Base-by-base conservation (phyloP, 495 filamentous ascomycete species). In the Hyaloscypha finlandica region DNA sequence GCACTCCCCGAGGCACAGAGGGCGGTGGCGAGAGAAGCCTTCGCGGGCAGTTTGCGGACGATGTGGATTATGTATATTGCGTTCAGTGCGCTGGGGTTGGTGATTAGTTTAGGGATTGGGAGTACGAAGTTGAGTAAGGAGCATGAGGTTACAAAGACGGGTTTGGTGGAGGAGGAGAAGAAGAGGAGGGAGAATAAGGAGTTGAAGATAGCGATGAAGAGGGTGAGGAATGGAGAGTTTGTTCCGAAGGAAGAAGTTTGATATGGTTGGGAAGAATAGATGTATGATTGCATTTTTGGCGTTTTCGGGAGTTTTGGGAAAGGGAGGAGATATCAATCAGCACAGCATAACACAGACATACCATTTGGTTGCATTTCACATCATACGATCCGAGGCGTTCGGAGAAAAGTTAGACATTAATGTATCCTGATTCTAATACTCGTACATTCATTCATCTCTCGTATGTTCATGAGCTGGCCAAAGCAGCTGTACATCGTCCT, bases 21-120 rank as follows among this genome's bases (percentile, higher is more conserved):
- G 37, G 66, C 68, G 0, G 45, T 71, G 39, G 72, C 67, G 11
- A 77, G 83, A 5, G 66, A 68, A 0, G 86, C 85, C 0, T 91
- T 86, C 63, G 85, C 80, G 54, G 79, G 83, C 45, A 80, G 82
- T 31, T 70, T 92, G 63, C 81, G 77, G 58, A 85, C 82, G 42
- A 90, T 92, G 85, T 93, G 86, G 82, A 90, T 91, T 65, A 79
- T 85, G 62, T 72, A 73, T 60, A 63, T 68, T n/a, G 52, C 59
- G 2, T 73, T 73, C 53, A 65, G 63, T 3, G 66, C 25, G 80
- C 79, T 69, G 25, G 72, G 72, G 1, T 4, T 74, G 14, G 6
- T 63, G 11, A 33, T 65, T 4, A 68, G 67, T 32, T 12, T 68
- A 1, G 68, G 68, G 8, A 64, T 74, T 29, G 61, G 61, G 16